These are phyloP conservation scores for Elongisporangium anandrum DNA, from an alignment of 352 stramenopile species.

Conservation along the genomic window DNA sequence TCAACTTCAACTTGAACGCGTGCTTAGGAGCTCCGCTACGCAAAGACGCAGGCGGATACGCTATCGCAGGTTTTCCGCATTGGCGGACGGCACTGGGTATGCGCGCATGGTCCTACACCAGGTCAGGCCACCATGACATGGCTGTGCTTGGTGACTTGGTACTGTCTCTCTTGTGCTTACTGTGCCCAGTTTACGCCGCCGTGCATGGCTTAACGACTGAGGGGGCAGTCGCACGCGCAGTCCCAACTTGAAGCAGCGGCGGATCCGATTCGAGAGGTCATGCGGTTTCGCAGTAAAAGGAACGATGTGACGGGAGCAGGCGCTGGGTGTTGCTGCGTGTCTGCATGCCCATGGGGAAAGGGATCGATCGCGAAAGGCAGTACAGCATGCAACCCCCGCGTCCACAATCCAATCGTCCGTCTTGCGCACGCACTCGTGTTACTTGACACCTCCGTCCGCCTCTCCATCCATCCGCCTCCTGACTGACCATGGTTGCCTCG, in stretches of 20 bases:
- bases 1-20: neutral
- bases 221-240: neutral
- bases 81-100: neutral
- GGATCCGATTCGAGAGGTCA: neutral
- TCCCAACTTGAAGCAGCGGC: neutral
- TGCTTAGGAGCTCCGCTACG: neutral
- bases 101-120: neutral
- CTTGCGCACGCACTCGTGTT: constrained; percentile 1
- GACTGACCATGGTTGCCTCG: constrained; percentile 16
- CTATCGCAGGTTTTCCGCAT: neutral
- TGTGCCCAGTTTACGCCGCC: neutral
- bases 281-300: neutral
- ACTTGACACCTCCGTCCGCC: neutral
- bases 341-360: neutral
- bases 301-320: neutral
- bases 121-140: neutral
- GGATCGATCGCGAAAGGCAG: neutral
- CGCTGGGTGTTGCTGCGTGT: neutral
- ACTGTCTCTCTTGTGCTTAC: neutral
- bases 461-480: constrained; percentile 8
- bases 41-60: neutral
- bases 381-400: neutral
- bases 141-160: neutral
- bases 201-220: neutral
- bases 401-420: neutral